Evolutionary conservation across 2,329 filamentous ascomycete species (phyloP).

Genomic region (Arthroderma sp.): DNA sequence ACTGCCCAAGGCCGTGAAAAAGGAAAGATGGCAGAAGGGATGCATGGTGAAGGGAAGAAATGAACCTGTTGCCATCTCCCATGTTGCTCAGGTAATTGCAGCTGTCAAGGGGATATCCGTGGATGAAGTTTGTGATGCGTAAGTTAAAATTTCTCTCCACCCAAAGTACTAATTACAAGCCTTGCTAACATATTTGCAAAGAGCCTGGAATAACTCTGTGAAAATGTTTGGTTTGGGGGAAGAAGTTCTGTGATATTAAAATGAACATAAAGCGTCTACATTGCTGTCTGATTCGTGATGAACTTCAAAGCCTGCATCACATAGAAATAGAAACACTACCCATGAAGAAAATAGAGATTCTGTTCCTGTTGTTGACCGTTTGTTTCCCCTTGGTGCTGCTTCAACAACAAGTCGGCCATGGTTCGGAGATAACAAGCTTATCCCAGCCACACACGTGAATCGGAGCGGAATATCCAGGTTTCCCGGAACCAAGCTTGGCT

Average conservation of each 20-base stretch:
- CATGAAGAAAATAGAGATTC: too few species aligned
- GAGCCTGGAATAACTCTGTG: constrained; percentile 67
- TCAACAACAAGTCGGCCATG: too few species aligned
- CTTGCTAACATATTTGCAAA: constrained; percentile 18
- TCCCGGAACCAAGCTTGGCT: too few species aligned
- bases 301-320: too few species aligned
- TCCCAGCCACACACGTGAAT: too few species aligned
- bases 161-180: constrained; percentile 1
- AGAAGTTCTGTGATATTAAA: constrained; percentile 6
- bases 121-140: constrained; percentile 72
- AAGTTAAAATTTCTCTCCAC: constrained; percentile 22
- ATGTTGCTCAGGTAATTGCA: constrained; percentile 79
- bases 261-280: too few species aligned
- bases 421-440: too few species aligned
- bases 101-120: constrained; percentile 67
- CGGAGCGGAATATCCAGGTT: too few species aligned
- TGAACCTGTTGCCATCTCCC: constrained; percentile 75
- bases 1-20: constrained; percentile 76
- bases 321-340: too few species aligned
- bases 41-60: constrained; percentile 90
- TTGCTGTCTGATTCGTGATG: too few species aligned
- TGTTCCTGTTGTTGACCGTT: too few species aligned
- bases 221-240: constrained; percentile 63
- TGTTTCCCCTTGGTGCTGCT: too few species aligned
- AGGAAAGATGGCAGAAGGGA: constrained; percentile 83